Evolutionary conservation across 306 rosid species (phyloP).

Genomic region (Vachellia collinsii): DNA sequence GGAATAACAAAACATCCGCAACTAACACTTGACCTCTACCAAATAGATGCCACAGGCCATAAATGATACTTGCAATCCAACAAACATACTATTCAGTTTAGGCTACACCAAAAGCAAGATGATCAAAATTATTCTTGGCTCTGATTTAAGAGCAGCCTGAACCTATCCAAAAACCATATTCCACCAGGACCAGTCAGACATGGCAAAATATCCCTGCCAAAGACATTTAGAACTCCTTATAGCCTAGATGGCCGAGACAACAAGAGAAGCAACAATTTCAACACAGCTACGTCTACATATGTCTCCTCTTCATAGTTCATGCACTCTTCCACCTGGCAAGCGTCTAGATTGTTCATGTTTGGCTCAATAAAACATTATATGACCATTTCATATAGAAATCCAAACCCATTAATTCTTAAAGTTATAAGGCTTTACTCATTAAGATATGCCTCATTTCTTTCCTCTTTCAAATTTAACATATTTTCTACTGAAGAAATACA

Average conservation of each 20-base stretch:
- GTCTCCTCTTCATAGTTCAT: neutral
- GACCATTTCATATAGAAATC: constrained; percentile 12
- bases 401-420: constrained; percentile 2
- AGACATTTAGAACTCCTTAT: constrained; percentile 6
- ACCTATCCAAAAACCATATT: neutral
- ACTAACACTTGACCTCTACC: constrained; percentile 5
- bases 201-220: neutral
- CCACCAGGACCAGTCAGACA: neutral
- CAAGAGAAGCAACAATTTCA: neutral
- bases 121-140: neutral
- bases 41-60: constrained; percentile 16
- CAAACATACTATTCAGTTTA: neutral
- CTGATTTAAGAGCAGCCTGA: neutral
- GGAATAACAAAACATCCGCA: constrained; percentile 6
- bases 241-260: neutral
- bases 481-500: neutral
- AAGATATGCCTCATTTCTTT: neutral
- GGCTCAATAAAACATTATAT: neutral
- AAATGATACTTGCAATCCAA: constrained; percentile 4
- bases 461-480: neutral
- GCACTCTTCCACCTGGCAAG: constrained; percentile 3
- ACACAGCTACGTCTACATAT: neutral
- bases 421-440: neutral
- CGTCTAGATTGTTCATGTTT: neutral
- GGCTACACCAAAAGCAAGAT: neutral